These are phyloP conservation scores for Trichoderma hamatum DNA, from an alignment of 2,329 filamentous ascomycete species.

Conservation along the genomic window DNA sequence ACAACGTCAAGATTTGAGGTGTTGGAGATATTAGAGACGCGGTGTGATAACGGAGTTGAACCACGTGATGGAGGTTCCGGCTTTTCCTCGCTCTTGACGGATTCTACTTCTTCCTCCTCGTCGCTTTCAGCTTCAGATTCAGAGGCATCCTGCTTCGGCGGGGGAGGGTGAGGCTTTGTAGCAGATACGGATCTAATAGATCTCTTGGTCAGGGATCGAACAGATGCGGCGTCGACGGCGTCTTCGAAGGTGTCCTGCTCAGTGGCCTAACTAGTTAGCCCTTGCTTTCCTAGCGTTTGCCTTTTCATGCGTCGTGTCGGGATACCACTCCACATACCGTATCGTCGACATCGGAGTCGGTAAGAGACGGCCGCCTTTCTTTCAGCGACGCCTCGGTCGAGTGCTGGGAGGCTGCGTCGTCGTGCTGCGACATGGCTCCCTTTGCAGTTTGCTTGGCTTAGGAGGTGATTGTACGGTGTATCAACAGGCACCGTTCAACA, in stretches of 20 bases:
- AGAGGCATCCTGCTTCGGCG: slow-evolving; percentile 24
- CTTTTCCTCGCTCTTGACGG: slow-evolving; percentile 31
- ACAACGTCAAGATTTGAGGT: slow-evolving; percentile 61
- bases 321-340: slow-evolving; percentile 35
- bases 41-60: slow-evolving; percentile 47
- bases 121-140: slow-evolving; percentile 29
- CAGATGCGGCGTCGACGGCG: slow-evolving; percentile 67
- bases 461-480: slow-evolving; percentile 3
- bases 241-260: slow-evolving; percentile 70
- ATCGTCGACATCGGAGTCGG: slow-evolving; percentile 36
- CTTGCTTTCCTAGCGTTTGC: slow-evolving; percentile 9
- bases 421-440: slow-evolving; percentile 42
- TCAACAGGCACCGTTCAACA: slow-evolving; percentile 19
- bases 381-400: slow-evolving; percentile 33
- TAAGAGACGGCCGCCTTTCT: slow-evolving; percentile 38
- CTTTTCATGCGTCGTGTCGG: slow-evolving; percentile 17
- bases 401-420: slow-evolving; percentile 33
- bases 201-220: slow-evolving; percentile 65
- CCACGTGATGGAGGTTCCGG: slow-evolving; percentile 35
- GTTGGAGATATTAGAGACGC: slow-evolving; percentile 53
- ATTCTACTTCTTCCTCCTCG: slow-evolving; percentile 25
- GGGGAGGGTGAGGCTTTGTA: slow-evolving; percentile 37
- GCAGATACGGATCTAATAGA: slow-evolving; percentile 42
- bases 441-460: slow-evolving; percentile 21
- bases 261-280: slow-evolving; percentile 35